Conservation (phyloP, 805 yeast genomes). For the Starmerella kuoi region DNA sequence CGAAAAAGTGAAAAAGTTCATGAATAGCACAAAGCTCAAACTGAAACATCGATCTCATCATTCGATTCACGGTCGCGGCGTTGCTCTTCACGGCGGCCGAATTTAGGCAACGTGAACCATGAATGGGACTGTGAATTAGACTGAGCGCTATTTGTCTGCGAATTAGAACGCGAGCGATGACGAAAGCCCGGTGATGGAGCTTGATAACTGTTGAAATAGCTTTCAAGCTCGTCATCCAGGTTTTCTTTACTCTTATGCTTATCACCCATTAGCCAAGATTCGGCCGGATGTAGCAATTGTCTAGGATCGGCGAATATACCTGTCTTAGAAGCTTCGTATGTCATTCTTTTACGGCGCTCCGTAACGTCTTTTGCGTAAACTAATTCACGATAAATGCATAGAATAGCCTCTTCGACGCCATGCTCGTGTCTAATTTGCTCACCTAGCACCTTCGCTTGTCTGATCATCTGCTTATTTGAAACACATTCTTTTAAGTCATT, state of each 20-base stretch:
- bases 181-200: no score
- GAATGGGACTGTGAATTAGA: not conserved
- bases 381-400: slow-evolving; percentile 62
- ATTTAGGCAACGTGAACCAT: slow-evolving; percentile 12
- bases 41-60: slow-evolving; percentile 17
- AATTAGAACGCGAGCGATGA: no score
- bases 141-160: no score
- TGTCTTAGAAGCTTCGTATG: slow-evolving; percentile 8
- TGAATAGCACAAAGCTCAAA: slow-evolving; percentile 1
- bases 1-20: no score
- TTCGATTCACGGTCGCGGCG: not conserved
- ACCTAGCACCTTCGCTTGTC: slow-evolving; percentile 54
- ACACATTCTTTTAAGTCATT: slow-evolving; percentile 61
- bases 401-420: slow-evolving; percentile 70
- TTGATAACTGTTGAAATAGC: no score
- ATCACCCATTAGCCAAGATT: not conserved
- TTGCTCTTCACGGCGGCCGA: slow-evolving; percentile 17
- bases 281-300: not conserved
- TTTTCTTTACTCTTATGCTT: not conserved
- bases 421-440: slow-evolving; percentile 54
- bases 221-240: not conserved
- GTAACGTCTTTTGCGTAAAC: slow-evolving; percentile 40
- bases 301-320: slow-evolving; percentile 4
- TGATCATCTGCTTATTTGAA: slow-evolving; percentile 50
- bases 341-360: slow-evolving; percentile 10